These are phyloP conservation scores for Suillus luteus DNA, from an alignment of 768 basidiomycete species.

Conservation along the genomic window DNA sequence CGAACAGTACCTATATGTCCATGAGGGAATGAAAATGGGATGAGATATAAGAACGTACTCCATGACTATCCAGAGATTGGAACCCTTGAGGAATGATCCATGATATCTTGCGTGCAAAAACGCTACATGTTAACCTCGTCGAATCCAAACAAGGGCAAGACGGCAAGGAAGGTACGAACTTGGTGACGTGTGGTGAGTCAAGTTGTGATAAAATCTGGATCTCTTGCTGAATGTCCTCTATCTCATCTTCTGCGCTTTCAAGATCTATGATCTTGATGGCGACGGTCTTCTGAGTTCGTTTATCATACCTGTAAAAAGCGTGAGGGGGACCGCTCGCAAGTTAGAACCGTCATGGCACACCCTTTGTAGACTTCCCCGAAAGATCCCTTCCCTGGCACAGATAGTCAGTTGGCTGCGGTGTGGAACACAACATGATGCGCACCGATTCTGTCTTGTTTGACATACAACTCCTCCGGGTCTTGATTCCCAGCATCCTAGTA, in stretches of 20 bases:
- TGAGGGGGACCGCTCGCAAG: constrained; percentile 8
- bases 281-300: constrained; percentile 93
- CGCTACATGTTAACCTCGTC: constrained; percentile 33
- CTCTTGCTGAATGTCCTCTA: constrained; percentile 99
- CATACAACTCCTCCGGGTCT: constrained; percentile 97
- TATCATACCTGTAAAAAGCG: constrained; percentile 71
- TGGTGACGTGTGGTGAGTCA: constrained; percentile 95
- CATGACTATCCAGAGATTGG: constrained; percentile 99
- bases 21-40: constrained; percentile 15
- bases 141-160: constrained; percentile 27
- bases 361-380: constrained; percentile 99
- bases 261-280: constrained; percentile 99
- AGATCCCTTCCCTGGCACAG: constrained; percentile 83
- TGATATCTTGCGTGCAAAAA: constrained; percentile 68
- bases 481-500: constrained; percentile 65
- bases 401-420: constrained; percentile 21
- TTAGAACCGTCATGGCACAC: constrained; percentile 42
- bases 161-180: constrained; percentile 53
- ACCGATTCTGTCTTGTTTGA: constrained; percentile 98
- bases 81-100: constrained; percentile 93
- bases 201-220: constrained; percentile 97
- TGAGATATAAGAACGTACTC: constrained; percentile 54
- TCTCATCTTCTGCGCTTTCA: constrained; percentile 98
- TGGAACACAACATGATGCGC: constrained; percentile 25
- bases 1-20: constrained; percentile 77